Evolutionary conservation across 1,139 yeast genomes (phyloP), one percentile per base, ranked within the genome.

Genomic region (Blastobotrys apis): DNA sequence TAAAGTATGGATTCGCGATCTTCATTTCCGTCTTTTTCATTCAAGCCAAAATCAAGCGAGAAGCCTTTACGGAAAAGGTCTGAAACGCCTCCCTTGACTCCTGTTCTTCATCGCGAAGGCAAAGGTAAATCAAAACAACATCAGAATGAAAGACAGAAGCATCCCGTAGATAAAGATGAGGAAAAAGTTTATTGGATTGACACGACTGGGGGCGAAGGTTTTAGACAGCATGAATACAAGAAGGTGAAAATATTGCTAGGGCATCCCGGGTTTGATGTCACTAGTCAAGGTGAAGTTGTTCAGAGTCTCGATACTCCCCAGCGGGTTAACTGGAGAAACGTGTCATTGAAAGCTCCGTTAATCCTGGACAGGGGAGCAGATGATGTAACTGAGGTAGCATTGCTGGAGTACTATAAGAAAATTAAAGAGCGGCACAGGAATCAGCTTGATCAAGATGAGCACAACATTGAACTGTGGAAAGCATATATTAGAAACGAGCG

Each of bases 1-100:
- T n/a, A n/a, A n/a, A n/a, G n/a, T n/a, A n/a, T n/a, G n/a, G n/a
- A n/a, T n/a, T n/a, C n/a, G n/a, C n/a, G n/a, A n/a, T n/a, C n/a
- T n/a, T n/a, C n/a, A n/a, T n/a, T n/a, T n/a, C 48, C 48, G 13
- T 35, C 41, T 10, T 43, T 46, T 25, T 33, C 45, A 15, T 45
- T 43, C 38, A 36, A 36, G 15, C 47, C 45, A 12, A 30, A 17
- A n/a, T n/a, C n/a, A n/a, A n/a, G n/a, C n/a, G n/a, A n/a, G n/a
- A n/a, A n/a, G n/a, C n/a, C n/a, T n/a, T n/a, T n/a, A n/a, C n/a
- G n/a, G n/a, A n/a, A n/a, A n/a, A n/a, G n/a, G n/a, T n/a, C n/a
- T n/a, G n/a, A n/a, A n/a, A n/a, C n/a, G n/a, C n/a, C n/a, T n/a
- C n/a, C n/a, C n/a, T n/a, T n/a, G n/a, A n/a, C n/a, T n/a, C n/a